Evolutionary conservation across 2,329 filamentous ascomycete species (phyloP), one percentile per base, ranked within the genome.

Genomic region (Monosporascus sp.): DNA sequence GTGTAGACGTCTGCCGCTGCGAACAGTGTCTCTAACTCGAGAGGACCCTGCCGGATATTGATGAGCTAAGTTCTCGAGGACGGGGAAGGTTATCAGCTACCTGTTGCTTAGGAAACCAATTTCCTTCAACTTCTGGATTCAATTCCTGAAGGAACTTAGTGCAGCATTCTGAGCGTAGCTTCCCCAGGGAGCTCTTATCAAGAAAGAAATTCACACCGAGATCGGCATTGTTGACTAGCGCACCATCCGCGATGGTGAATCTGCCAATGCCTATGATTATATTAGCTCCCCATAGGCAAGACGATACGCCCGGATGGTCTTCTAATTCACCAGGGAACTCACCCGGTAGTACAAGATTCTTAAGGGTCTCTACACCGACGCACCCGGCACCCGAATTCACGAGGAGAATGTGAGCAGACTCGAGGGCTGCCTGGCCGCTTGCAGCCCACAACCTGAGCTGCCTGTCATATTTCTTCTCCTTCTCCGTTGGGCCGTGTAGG

Each of bases 161-260:
- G 51, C 88, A 89, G 66, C 88, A 85, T 67, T 90, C 81, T 2
- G 93, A 90, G 60, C 94, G 84, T 25, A 84, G 84, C 63, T 85
- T 85, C 50, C 91, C 92, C 38, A 96, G 68, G 58, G 84, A 87
- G 48, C 79, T 75, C 62, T 94, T 84, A 56, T 96, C 90, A 0
- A 99, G 77, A 65, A 99, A 99, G 78, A 99, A 99, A 72, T 99
- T 99, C 57, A 97, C 87, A 5, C 95, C 94, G 41, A 99, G 76
- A 64, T 99, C 94, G 43, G 84, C 78, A 60, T 96, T 87, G 1
- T 76, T 77, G n/a, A 99, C 92, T 2, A 80, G 70, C 1, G 84
- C 82, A 6, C 88, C 84, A 64, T 99, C 94, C 50, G 88, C 87
- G 56, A 99, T 96, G 1, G 90, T 95, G 69, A 97, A 99, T 25